Evolutionary conservation across 352 stramenopile species (phyloP).

Genomic region (Bremia lactucae): DNA sequence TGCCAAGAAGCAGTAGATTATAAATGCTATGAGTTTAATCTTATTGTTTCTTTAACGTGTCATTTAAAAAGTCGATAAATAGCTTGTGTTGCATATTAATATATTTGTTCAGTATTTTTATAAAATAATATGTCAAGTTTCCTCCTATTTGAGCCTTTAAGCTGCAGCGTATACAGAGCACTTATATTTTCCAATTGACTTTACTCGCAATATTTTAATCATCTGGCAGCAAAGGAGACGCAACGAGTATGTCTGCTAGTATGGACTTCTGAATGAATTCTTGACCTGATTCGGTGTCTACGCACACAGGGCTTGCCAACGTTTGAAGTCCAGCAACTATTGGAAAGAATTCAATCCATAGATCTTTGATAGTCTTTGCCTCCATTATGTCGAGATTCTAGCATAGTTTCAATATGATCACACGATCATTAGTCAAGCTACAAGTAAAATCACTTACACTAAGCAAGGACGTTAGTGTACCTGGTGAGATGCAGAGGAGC

Average conservation of each 20-base stretch:
- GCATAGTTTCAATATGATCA: not conserved
- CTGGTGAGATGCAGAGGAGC: slow-evolving; percentile 60
- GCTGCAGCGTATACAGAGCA: no score
- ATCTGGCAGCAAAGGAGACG: slow-evolving; percentile 11
- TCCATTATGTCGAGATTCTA: slow-evolving; percentile 60
- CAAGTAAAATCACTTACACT: not conserved
- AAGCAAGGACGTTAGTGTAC: slow-evolving; percentile 14
- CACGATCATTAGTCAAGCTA: no score
- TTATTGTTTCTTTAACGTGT: no score
- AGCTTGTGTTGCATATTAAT: no score
- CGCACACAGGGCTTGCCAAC: slow-evolving; percentile 45
- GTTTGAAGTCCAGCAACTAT: slow-evolving; percentile 54
- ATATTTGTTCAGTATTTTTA: no score
- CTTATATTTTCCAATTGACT: no score
- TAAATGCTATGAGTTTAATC: no score
- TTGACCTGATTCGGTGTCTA: slow-evolving; percentile 53
- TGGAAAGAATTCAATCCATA: slow-evolving; percentile 59
- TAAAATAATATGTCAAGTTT: no score
- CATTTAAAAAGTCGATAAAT: no score
- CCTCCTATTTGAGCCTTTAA: no score
- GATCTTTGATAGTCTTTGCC: slow-evolving; percentile 26
- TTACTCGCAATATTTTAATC: no score
- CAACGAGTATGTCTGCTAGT: slow-evolving; percentile 47
- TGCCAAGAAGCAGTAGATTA: slow-evolving; percentile 45
- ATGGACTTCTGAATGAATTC: slow-evolving; percentile 40